A percentile compares a stretch with the other conserved stretches of the same genome.
These are phyloP conservation scores for Prototheca stagnorum DNA, from an alignment of 163 green algal species.

Conservation along the genomic window DNA sequence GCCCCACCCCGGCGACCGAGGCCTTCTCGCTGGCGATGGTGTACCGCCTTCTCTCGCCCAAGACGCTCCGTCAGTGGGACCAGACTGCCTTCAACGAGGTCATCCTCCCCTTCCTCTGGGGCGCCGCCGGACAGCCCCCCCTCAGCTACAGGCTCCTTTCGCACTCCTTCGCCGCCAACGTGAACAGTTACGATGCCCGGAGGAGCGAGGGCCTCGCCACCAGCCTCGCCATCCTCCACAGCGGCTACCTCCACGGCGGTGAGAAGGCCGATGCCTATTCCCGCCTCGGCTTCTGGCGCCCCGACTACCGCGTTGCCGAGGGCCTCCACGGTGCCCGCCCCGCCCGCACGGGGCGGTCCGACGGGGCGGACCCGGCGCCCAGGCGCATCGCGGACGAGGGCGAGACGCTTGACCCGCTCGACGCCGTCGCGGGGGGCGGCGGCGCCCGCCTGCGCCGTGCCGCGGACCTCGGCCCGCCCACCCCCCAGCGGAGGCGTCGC, in stretches of 20 bases:
- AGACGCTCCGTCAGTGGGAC: constrained; percentile 3
- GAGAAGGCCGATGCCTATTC: constrained; percentile 1
- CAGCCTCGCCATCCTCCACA: constrained; percentile 2
- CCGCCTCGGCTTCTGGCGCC: background rate
- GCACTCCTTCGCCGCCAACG: background rate
- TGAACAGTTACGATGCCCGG: background rate
- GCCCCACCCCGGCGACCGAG: background rate
- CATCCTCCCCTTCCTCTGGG: constrained; percentile 4
- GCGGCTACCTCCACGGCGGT: constrained; percentile 1
- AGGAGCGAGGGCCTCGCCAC: background rate
- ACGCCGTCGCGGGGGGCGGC: no score
- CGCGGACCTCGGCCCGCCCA: background rate
- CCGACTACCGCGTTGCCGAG: background rate
- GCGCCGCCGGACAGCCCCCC: background rate
- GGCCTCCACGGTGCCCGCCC: no score
- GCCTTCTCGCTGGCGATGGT: constrained; percentile 1
- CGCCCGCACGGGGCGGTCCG: background rate
- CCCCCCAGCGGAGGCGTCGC: no score
- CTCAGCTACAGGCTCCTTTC: constrained; percentile 4
- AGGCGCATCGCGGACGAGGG: no score
- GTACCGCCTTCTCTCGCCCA: background rate
- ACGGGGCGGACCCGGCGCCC: background rate
- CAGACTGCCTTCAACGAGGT: constrained; percentile 9
- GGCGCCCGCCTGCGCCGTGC: no score
- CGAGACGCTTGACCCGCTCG: no score